phyloP scores from a whole-genome alignment of 345 rosid species.

The Populus ilicifolia region DNA sequence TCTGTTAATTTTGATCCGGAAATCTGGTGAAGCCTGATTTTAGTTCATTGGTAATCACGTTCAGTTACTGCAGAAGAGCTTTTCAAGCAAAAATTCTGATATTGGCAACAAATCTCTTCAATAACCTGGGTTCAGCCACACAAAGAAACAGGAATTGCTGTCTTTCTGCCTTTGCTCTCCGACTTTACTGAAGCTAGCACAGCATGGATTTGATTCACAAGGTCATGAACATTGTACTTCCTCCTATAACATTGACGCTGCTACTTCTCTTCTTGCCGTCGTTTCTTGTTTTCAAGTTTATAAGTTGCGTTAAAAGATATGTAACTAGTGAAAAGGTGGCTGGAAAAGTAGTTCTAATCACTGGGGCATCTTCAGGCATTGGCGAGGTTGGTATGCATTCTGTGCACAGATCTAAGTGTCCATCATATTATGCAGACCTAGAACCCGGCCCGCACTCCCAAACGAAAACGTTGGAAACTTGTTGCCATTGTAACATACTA shows the following conservation, averaged over 20 bases:
- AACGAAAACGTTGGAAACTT: neutral
- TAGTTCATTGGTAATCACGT: neutral
- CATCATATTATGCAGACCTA: no score
- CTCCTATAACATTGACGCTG: neutral
- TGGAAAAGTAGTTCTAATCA: constrained; percentile 58
- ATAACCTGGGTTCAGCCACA: no score
- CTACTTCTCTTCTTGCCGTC: constrained; percentile 35
- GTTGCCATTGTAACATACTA: neutral
- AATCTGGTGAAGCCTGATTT: neutral
- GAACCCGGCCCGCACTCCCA: no score
- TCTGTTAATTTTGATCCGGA: neutral
- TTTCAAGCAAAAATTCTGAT: neutral
- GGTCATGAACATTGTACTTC: neutral
- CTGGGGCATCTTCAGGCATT: constrained; percentile 67
- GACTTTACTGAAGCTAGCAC: neutral
- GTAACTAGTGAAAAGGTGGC: constrained; percentile 38
- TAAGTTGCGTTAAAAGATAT: constrained; percentile 29
- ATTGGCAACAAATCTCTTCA: neutral
- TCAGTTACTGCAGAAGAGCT: no score
- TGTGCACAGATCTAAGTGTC: no score
- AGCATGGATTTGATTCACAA: neutral
- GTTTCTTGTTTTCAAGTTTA: constrained; percentile 34
- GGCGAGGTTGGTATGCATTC: constrained; percentile 41
- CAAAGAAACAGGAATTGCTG: neutral
- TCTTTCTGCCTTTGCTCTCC: neutral